Evolutionary conservation across 2,329 filamentous ascomycete species (phyloP).

Genomic region (Arthroderma uncinatum): DNA sequence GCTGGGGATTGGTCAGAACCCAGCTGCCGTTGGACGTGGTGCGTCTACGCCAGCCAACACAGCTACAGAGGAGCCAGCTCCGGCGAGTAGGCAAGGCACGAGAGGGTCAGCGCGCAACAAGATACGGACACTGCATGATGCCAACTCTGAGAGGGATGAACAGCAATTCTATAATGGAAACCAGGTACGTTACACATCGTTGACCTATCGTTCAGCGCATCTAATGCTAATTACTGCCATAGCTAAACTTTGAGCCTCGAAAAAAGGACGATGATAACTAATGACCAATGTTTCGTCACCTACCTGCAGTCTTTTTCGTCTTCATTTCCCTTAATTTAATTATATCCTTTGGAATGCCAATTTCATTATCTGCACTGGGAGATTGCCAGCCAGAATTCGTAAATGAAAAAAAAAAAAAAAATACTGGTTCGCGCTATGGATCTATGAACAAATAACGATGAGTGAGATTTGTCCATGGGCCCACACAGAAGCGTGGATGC

Average conservation of each 20-base stretch:
- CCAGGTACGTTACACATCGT: conserved; percentile 50
- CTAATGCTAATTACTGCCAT: neutral
- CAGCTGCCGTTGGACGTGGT: conserved; percentile 8
- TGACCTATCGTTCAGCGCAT: neutral
- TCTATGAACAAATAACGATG: neutral
- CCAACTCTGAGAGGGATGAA: conserved; percentile 44
- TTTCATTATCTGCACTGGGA: too few species aligned
- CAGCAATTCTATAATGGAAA: conserved; percentile 86
- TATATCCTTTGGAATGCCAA: neutral
- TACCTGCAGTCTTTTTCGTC: neutral
- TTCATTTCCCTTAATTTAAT: neutral
- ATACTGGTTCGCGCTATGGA: neutral
- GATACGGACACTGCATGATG: conserved; percentile 45
- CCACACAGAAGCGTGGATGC: neutral
- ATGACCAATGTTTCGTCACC: neutral
- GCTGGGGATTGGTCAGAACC: conserved; percentile 30
- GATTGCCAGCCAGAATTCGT: too few species aligned
- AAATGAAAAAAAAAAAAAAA: too few species aligned
- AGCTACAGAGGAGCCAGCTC: conserved; percentile 6
- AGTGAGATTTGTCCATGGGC: neutral
- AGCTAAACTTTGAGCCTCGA: conserved; percentile 60
- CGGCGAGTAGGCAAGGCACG: conserved; percentile 12
- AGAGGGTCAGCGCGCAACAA: conserved; percentile 19
- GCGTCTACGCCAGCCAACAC: neutral
- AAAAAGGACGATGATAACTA: conserved; percentile 47